Conservation (phyloP, 768 basidiomycete species). For the Rubroboletus satanas region DNA sequence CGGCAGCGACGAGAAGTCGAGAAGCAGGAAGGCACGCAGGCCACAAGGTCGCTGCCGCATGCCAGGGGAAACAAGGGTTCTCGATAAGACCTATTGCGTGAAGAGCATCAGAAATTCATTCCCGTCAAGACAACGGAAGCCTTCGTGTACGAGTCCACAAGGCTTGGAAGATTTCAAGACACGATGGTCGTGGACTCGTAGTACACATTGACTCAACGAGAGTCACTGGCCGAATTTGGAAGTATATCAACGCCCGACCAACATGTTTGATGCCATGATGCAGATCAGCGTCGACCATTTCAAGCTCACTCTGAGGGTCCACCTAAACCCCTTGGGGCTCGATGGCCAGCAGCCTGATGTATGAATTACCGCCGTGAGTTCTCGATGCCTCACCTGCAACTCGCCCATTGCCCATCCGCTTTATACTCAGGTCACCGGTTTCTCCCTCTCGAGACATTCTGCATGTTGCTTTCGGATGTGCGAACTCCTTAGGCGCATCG, state of each 20-base stretch:
- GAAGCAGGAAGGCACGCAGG: background rate
- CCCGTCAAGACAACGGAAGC: background rate
- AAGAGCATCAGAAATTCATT: background rate
- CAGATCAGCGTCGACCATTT: constrained; percentile 2
- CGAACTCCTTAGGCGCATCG: constrained; percentile 7
- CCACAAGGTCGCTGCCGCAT: background rate
- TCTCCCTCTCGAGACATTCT: constrained; percentile 1
- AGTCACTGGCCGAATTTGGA: background rate
- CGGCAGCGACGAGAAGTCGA: background rate
- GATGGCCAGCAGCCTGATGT: background rate
- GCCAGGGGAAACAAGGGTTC: constrained; percentile 1
- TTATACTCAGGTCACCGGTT: constrained; percentile 5
- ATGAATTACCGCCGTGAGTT: constrained; percentile 6
- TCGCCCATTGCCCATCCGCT: constrained; percentile 9
- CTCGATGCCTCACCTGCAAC: background rate
- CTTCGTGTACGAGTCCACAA: too few relatives aligned
- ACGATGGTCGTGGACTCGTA: too few relatives aligned
- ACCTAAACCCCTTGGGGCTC: background rate
- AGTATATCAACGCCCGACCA: background rate
- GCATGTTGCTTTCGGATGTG: constrained; percentile 14
- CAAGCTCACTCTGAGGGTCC: background rate
- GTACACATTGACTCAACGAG: too few relatives aligned
- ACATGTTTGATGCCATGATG: background rate
- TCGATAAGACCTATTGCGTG: background rate
- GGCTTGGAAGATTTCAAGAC: too few relatives aligned